Conservation (phyloP, 1,284 basidiomycete species). For the Cryptococcus sp. region DNA sequence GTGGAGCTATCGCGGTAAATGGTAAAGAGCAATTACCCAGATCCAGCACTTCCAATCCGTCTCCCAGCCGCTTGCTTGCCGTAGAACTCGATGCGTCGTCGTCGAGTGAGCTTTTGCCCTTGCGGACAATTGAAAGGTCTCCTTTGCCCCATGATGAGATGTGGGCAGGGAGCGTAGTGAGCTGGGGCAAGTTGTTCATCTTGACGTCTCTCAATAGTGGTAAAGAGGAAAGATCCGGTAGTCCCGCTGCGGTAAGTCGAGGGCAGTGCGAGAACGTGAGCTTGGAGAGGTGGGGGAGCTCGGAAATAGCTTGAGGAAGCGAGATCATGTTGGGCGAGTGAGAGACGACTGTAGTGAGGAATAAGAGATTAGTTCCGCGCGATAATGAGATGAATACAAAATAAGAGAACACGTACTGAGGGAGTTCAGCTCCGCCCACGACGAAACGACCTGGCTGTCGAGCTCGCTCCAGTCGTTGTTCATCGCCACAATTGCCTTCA, state of each 20-base stretch:
- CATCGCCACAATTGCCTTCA: constrained; percentile 50
- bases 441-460: constrained; percentile 28
- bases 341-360: constrained; percentile 35
- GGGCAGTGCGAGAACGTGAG: constrained; percentile 50
- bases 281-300: constrained; percentile 41
- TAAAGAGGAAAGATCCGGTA: constrained; percentile 43
- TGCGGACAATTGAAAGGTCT: constrained; percentile 26
- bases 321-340: constrained; percentile 44
- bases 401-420: constrained; percentile 35
- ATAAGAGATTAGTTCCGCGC: neutral
- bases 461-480: constrained; percentile 44
- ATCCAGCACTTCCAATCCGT: constrained; percentile 48
- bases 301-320: constrained; percentile 29
- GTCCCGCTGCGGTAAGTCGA: constrained; percentile 26
- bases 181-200: constrained; percentile 46
- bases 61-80: constrained; percentile 23
- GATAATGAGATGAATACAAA: neutral
- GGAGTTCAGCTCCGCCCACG: constrained; percentile 47
- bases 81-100: neutral
- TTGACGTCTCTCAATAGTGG: constrained; percentile 49
- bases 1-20: constrained; percentile 24
- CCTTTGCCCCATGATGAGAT: constrained; percentile 45
- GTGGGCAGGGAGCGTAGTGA: constrained; percentile 38
- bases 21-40: constrained; percentile 47
- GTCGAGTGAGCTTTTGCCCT: neutral